Evolutionary conservation across 345 rosid species (phyloP).

Genomic region (Syzygium grande): DNA sequence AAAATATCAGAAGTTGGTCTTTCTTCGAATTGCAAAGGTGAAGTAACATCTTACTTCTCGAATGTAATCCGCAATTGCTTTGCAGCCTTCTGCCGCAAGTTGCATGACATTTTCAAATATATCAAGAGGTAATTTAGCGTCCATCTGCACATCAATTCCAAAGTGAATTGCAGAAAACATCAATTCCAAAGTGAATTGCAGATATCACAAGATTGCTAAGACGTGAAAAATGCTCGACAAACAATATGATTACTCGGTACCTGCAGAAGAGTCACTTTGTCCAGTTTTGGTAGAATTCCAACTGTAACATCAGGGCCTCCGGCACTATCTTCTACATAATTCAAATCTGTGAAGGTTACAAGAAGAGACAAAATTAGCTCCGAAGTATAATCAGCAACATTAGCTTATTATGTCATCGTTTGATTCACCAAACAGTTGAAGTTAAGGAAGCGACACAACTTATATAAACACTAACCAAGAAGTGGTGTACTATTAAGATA

Average conservation of each 20-base stretch:
- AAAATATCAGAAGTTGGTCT: not conserved
- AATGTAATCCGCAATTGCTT: constrained; percentile 69
- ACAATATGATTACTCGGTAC: constrained; percentile 9
- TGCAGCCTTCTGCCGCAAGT: constrained; percentile 82
- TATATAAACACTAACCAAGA: constrained; percentile 38
- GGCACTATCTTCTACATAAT: constrained; percentile 91
- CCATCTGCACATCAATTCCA: no score
- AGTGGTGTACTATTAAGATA: constrained; percentile 81
- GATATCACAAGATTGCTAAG: no score
- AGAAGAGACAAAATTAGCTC: not conserved
- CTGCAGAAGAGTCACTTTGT: constrained; percentile 97
- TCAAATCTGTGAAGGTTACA: constrained; percentile 44
- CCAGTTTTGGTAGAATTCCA: constrained; percentile 72
- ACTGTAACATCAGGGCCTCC: constrained; percentile 97
- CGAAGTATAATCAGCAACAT: not conserved
- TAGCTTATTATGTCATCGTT: not conserved
- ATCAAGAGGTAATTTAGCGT: constrained; percentile 68
- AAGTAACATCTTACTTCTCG: constrained; percentile 41
- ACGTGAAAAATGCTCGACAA: not conserved
- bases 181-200: not conserved
- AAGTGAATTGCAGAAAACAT: no score
- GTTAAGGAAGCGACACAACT: not conserved
- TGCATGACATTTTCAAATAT: constrained; percentile 83
- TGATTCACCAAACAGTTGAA: not conserved
- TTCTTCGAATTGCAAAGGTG: not conserved